A percentile compares a stretch with the other conserved stretches of the same genome.
Conservation (phyloP, 2,329 filamentous ascomycete genomes). For the Thelonectria olida region DNA sequence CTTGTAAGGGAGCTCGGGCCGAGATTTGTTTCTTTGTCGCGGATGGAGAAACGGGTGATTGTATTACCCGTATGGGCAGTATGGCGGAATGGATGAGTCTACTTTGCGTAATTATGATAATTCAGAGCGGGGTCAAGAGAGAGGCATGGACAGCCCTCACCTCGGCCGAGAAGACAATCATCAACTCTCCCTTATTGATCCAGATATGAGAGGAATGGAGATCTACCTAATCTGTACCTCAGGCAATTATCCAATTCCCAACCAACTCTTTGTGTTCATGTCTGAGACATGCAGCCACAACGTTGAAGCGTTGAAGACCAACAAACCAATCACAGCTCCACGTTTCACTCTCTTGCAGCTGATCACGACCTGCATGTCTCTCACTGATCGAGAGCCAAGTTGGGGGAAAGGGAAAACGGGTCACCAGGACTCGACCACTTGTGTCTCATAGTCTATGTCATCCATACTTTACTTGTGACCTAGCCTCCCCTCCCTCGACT, state of each 20-base stretch:
- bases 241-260: neutral
- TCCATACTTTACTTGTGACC: too few species aligned
- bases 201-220: neutral
- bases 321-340: neutral
- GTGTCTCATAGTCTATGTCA: too few species aligned
- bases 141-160: neutral
- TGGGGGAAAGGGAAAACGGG: slow-evolving; percentile 1
- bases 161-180: too few species aligned
- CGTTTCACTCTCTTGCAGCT: neutral
- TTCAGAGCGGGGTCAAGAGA: neutral
- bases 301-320: neutral
- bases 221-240: too few species aligned
- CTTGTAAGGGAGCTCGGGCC: slow-evolving; percentile 4
- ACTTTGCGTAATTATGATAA: neutral
- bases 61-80: neutral
- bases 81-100: neutral
- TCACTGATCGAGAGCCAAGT: neutral
- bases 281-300: neutral
- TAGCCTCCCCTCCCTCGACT: neutral
- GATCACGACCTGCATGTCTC: slow-evolving; percentile 8
- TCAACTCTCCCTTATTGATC: too few species aligned
- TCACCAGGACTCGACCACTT: neutral
- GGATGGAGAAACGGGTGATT: neutral
- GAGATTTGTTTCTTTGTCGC: neutral
- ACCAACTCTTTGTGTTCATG: neutral